These are phyloP conservation scores for Yamadazyma takamatsuzukensis DNA, from an alignment of 805 yeast genomes.

Conservation along the genomic window DNA sequence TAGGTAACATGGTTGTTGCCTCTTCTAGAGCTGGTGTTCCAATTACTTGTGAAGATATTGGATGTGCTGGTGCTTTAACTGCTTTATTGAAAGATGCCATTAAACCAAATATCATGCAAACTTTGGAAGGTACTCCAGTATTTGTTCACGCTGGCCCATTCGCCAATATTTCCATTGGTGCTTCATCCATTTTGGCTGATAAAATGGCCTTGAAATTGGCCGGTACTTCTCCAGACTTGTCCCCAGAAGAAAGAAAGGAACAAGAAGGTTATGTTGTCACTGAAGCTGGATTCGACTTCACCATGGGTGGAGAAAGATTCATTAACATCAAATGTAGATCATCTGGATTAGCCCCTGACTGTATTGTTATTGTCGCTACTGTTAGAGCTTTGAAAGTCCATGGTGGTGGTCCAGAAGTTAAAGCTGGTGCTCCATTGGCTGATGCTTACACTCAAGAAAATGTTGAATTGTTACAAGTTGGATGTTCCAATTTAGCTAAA, in stretches of 20 bases:
- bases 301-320: constrained; percentile 90
- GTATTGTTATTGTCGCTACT: constrained; percentile 78
- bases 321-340: constrained; percentile 79
- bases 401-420: constrained; percentile 87
- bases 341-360: constrained; percentile 75
- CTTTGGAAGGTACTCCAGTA: constrained; percentile 85
- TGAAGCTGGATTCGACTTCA: constrained; percentile 87
- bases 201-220: constrained; percentile 76
- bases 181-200: constrained; percentile 79
- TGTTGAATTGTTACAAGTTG: constrained; percentile 61
- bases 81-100: constrained; percentile 79
- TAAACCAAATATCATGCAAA: constrained; percentile 84
- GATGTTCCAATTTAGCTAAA: constrained; percentile 73
- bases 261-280: constrained; percentile 76
- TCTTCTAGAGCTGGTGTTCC: constrained; percentile 67
- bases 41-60: constrained; percentile 77
- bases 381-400: constrained; percentile 81
- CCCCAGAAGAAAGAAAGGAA: constrained; percentile 40
- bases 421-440: constrained; percentile 79
- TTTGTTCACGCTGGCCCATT: constrained; percentile 87
- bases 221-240: constrained; percentile 53
- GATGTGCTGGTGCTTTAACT: constrained; percentile 83
- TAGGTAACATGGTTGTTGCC: constrained; percentile 75
- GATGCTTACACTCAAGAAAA: constrained; percentile 69
- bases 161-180: constrained; percentile 85